Evolutionary conservation across 768 basidiomycete genomes (phyloP), one percentile per base, ranked within the genome.

Genomic region (Suillus alpinus): DNA sequence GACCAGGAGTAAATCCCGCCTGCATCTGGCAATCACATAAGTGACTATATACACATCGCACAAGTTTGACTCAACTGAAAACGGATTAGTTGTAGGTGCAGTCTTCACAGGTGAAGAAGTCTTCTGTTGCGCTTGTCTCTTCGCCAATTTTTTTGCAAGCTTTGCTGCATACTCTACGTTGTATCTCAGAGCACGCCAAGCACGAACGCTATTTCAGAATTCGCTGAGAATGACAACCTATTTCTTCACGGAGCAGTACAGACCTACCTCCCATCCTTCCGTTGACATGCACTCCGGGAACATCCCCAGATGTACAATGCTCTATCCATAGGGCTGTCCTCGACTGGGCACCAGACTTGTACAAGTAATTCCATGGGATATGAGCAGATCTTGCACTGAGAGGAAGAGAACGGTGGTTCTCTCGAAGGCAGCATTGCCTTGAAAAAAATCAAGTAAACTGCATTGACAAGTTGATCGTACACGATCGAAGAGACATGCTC

Each of bases 311-410:
- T 80, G 66, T 94, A 95, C 51, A 95, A 75, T 3, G 87, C 89
- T 57, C 94, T 83, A 68, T 96, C 94, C 82, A 88, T 86, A 6
- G 88, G 83, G 66, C 91, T 95, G 40, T 87, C 79, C 68, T 94
- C 89, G 66, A 95, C 85, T 0, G 94, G 94, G 72, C 91, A 94
- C 91, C 92, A 95, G 67, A 96, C 81, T 69, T 95, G 93, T 12
- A 91, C 80, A 40, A 95, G 81, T 23, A 96, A 81, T 64, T 92
- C 87, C 91, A 89, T 94, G 0, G 88, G 84, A 20, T 78, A 73
- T 10, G 80, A 78, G 76, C 94, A 96, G 56, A 81, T 75, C 70
- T 82, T 85, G 83, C 94, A 95, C 56, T 80, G 76, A 6, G 87
- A 88, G 29, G 86, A 86, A 59, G 84, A 76, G 64, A 86, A 73